phyloP scores from a whole-genome alignment of 768 basidiomycete species.

The Pleurotus salmoneostramineus region DNA sequence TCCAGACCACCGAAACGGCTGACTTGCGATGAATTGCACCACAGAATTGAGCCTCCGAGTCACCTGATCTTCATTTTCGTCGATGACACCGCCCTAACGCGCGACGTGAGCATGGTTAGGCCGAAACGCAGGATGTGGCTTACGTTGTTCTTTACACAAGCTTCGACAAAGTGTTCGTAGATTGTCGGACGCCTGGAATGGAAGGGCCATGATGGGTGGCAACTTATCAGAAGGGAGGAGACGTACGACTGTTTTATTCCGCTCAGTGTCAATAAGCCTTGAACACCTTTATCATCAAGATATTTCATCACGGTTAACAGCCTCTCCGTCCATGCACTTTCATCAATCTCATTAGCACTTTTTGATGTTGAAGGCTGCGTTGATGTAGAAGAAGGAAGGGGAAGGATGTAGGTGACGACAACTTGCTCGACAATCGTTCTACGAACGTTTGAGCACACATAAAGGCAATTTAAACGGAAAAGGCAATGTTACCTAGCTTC shows the following conservation, averaged over 20 bases:
- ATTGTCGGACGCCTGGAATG: constrained; percentile 56
- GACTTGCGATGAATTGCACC: constrained; percentile 61
- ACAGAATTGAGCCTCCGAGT: constrained; percentile 48
- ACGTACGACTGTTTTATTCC: constrained; percentile 63
- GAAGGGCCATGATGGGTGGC: neutral
- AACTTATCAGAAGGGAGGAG: neutral
- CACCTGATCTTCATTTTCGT: constrained; percentile 70
- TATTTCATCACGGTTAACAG: constrained; percentile 69
- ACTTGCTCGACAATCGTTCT: constrained; percentile 65
- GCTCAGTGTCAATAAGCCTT: constrained; percentile 55
- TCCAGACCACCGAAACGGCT: constrained; percentile 16
- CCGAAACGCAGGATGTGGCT: constrained; percentile 17
- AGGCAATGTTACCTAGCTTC: constrained; percentile 54
- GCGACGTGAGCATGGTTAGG: neutral
- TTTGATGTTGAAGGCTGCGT: constrained; percentile 33
- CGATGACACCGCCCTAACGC: constrained; percentile 82
- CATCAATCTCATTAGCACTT: constrained; percentile 61
- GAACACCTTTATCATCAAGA: constrained; percentile 57
- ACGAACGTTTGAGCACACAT: neutral
- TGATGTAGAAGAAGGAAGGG: constrained; percentile 52
- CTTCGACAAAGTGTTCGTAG: constrained; percentile 67
- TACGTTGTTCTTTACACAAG: constrained; percentile 83
- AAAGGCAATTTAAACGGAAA: neutral
- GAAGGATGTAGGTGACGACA: constrained; percentile 74
- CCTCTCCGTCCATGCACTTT: constrained; percentile 81